Percentiles rank a stretch among this genome's conserved stretches.
phyloP scores from a whole-genome alignment of 1,284 basidiomycete genomes.

The Ceratobasidium sp. region DNA sequence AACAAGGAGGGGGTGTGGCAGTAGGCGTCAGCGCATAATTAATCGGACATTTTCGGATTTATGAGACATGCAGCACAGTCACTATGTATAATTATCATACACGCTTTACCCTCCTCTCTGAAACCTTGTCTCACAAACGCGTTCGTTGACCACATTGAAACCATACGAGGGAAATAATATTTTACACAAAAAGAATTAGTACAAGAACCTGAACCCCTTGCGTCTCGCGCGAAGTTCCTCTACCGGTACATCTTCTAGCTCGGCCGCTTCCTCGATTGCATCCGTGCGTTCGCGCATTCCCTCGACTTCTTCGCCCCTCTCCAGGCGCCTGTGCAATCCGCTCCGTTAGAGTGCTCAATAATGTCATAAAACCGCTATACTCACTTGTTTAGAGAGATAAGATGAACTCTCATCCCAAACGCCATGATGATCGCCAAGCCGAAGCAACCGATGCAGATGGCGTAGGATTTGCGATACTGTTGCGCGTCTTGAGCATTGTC shows the following conservation, averaged over 20 bases:
- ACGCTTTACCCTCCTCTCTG: not conserved
- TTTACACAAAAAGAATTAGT: not conserved
- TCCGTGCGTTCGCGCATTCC: conserved; percentile 30
- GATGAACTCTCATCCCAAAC: conserved; percentile 65
- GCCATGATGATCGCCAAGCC: conserved; percentile 64
- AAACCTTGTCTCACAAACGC: not conserved
- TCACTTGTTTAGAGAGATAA: conserved; percentile 62
- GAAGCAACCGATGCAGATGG: conserved; percentile 64
- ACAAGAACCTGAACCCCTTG: conserved; percentile 38
- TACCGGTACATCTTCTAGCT: conserved; percentile 31
- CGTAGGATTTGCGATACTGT: conserved; percentile 61
- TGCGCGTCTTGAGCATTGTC: not conserved
- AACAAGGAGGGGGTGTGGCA: not conserved
- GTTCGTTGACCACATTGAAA: not conserved
- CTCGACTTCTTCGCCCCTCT: conserved; percentile 29
- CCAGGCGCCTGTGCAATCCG: conserved; percentile 13
- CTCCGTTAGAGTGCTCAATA: not conserved
- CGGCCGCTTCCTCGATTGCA: conserved; percentile 28
- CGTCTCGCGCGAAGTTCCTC: conserved; percentile 26
- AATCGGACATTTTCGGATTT: not conserved
- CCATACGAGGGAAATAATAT: not conserved
- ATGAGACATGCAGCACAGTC: conserved; percentile 11
- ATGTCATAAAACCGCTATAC: not conserved
- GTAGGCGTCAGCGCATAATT: conserved; percentile 9
- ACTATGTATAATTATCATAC: conserved; percentile 19